Conservation (phyloP, 768 basidiomycete genomes). For the Leccinum sublutescens region DNA sequence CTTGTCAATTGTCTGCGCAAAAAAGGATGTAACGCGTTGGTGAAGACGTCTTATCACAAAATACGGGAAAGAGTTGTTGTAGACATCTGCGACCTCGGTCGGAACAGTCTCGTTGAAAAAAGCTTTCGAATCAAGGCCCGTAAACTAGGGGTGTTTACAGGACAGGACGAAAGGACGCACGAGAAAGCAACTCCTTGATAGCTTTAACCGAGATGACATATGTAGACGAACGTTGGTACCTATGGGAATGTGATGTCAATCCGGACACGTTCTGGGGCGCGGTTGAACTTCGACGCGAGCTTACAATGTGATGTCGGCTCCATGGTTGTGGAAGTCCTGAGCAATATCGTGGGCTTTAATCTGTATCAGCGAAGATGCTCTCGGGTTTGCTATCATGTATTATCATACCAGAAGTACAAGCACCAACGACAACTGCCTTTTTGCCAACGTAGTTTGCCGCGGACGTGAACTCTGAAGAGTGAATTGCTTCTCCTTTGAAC, state of each 20-base stretch:
- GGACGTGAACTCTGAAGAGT: constrained; percentile 50
- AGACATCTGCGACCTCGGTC: constrained; percentile 22
- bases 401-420: constrained; percentile 56
- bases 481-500: constrained; percentile 54
- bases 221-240: constrained; percentile 28
- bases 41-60: constrained; percentile 15
- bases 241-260: constrained; percentile 7
- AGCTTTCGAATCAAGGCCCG: neutral
- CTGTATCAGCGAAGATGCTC: constrained; percentile 9
- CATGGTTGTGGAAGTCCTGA: constrained; percentile 32
- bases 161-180: constrained; percentile 4
- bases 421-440: constrained; percentile 66
- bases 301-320: constrained; percentile 33
- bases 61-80: constrained; percentile 16
- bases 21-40: constrained; percentile 18
- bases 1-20: constrained; percentile 29
- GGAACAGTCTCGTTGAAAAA: constrained; percentile 22
- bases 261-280: neutral
- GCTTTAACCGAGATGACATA: constrained; percentile 17
- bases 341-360: constrained; percentile 37
- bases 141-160: neutral
- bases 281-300: neutral
- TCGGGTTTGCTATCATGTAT: neutral
- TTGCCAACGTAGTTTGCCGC: constrained; percentile 54
- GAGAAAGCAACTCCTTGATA: constrained; percentile 5